These are phyloP conservation scores for Solanum neorickii DNA, from an alignment of 257 asterid genomes.

Conservation along the genomic window DNA sequence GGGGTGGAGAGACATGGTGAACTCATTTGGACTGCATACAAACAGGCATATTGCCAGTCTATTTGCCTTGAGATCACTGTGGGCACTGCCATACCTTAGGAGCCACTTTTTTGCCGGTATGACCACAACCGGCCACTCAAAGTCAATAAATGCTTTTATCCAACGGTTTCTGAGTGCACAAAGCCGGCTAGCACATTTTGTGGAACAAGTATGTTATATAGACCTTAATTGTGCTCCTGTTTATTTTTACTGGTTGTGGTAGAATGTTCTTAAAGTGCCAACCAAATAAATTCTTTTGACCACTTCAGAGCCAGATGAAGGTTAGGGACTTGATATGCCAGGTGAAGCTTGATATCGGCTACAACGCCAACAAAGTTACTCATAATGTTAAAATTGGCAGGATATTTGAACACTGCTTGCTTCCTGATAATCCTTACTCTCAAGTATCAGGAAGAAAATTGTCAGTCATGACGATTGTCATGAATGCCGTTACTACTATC, in stretches of 20 bases:
- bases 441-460: not conserved
- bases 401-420: not conserved
- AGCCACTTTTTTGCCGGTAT: conserved; percentile 93
- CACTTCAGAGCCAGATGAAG: not conserved
- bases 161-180: conserved; percentile 95
- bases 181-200: conserved; percentile 84
- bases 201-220: conserved; percentile 70
- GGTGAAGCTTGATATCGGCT: not conserved
- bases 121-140: conserved; percentile 74
- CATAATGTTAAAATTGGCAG: not conserved
- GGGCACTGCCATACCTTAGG: conserved; percentile 94
- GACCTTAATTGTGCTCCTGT: not conserved
- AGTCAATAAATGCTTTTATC: conserved; percentile 84
- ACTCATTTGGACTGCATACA: conserved; percentile 70
- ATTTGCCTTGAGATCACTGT: conserved; percentile 60
- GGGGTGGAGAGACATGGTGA: conserved; percentile 95
- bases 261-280: not conserved
- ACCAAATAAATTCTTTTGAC: not conserved
- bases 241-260: not conserved
- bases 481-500: not conserved
- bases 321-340: not conserved
- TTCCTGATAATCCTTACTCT: not conserved
- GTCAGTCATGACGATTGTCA: not conserved
- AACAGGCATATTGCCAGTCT: conserved; percentile 79
- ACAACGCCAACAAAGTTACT: not conserved